Percentiles rank a stretch among this genome's conserved stretches.
phyloP scores from a whole-genome alignment of 371 early-diverging fungal genomes.

The Lichtheimia hyalospora region DNA sequence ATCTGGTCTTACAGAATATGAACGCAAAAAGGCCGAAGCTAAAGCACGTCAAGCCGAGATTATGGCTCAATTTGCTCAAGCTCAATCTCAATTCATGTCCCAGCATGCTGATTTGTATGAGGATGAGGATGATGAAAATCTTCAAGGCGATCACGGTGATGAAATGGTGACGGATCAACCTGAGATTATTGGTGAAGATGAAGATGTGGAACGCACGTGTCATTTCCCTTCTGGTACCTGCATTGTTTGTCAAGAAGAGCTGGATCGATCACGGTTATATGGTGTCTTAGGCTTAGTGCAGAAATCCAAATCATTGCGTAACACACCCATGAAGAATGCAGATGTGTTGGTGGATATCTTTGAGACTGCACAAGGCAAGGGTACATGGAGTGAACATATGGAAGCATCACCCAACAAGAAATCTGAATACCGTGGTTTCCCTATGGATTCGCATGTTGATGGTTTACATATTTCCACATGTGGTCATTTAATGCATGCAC shows the following conservation, averaged over 20 bases:
- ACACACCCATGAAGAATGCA: slow-evolving; percentile 59
- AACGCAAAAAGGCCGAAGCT: slow-evolving; percentile 77
- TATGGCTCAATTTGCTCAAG: slow-evolving; percentile 89
- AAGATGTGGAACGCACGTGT: slow-evolving; percentile 53
- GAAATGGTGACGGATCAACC: slow-evolving; percentile 32
- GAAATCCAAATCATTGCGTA: slow-evolving; percentile 67
- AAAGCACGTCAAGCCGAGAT: slow-evolving; percentile 88
- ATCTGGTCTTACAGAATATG: slow-evolving; percentile 53
- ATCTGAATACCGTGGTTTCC: slow-evolving; percentile 42
- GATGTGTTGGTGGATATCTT: slow-evolving; percentile 58
- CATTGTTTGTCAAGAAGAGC: slow-evolving; percentile 94
- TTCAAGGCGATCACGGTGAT: slow-evolving; percentile 39
- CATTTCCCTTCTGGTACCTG: slow-evolving; percentile 84
- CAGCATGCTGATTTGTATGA: slow-evolving; percentile 65
- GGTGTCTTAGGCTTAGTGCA: slow-evolving; percentile 89
- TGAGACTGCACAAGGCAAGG: slow-evolving; percentile 39
- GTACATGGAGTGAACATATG: slow-evolving; percentile 7
- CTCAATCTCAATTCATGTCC: slow-evolving; percentile 83
- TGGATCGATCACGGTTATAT: slow-evolving; percentile 66
- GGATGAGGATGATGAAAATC: slow-evolving; percentile 48
- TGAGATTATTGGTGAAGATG: slow-evolving; percentile 27
- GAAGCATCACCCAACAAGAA: slow-evolving; percentile 17
- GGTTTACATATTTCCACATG: slow-evolving; percentile 84
- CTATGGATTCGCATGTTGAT: slow-evolving; percentile 47
- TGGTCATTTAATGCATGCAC: slow-evolving; percentile 94